Conservation (phyloP, 2,329 filamentous ascomycete genomes). For the Cyphellophora europaea region DNA sequence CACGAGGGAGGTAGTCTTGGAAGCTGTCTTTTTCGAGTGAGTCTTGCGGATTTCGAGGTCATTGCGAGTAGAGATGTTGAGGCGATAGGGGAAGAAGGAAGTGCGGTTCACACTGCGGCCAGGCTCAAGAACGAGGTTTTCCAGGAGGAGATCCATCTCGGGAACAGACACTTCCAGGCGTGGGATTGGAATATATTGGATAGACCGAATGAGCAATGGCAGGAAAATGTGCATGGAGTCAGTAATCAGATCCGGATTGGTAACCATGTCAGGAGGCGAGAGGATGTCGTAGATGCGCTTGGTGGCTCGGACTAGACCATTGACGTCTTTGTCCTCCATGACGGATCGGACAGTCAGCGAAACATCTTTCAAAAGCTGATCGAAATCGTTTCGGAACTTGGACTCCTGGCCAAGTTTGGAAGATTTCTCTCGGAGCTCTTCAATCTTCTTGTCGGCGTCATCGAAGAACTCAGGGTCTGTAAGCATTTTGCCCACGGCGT, state of each 20-base stretch:
- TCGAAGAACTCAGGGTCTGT: conserved; percentile 82
- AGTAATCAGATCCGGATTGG: conserved; percentile 62
- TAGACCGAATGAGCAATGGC: conserved; percentile 62
- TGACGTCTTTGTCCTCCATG: conserved; percentile 61
- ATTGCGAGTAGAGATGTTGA: conserved; percentile 75
- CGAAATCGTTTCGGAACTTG: conserved; percentile 61
- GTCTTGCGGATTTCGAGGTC: conserved; percentile 78
- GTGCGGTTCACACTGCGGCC: conserved; percentile 74
- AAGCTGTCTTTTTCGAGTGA: conserved; percentile 55
- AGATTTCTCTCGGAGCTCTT: conserved; percentile 48
- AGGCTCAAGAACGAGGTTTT: conserved; percentile 85
- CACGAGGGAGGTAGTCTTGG: conserved; percentile 60
- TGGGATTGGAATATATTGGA: conserved; percentile 85
- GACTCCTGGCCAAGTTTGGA: conserved; percentile 54
- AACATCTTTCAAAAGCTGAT: conserved; percentile 60
- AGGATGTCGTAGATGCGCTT: conserved; percentile 61
- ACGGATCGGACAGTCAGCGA: conserved; percentile 61
- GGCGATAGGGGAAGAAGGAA: conserved; percentile 78
- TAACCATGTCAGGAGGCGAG: conserved; percentile 53
- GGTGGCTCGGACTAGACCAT: conserved; percentile 57
- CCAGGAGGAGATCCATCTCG: conserved; percentile 73
- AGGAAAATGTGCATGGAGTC: conserved; percentile 75
- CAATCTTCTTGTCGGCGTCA: conserved; percentile 57
- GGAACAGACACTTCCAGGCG: conserved; percentile 80
- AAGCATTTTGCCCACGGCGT: conserved; percentile 68